Evolutionary conservation across 2,329 filamentous ascomycete genomes (phyloP), one percentile per base, ranked within the genome.

Genomic region (Ramularia endophylla): DNA sequence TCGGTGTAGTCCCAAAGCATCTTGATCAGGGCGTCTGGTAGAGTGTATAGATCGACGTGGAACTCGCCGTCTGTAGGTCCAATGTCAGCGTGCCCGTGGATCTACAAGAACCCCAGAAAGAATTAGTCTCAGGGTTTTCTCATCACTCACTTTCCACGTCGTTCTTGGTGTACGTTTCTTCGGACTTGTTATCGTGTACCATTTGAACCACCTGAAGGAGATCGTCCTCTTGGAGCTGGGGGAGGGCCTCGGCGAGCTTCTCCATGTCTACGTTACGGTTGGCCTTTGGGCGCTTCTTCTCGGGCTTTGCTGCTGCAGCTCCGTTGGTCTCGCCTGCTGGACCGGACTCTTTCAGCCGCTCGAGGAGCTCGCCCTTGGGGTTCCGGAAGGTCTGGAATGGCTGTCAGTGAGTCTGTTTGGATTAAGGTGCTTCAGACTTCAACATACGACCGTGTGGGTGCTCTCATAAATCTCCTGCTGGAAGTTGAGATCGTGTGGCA

Each of bases 1-100:
- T 59, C 56, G 30, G 78, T 78, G 62, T 92, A 94, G 47, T 95
- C 90, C 90, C 90, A 97, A 46, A 98, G 81, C 80, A 87, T 88
- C 66, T 92, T 94, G 62, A 92, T 84, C 27, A 97, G 75, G 19
- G 72, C 69, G 52, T 97, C 92, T 1, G 92, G 89, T 51, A 98
- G 80, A n/a, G 92, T 97, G 70, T 95, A 97, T 44, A 98, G 76
- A 61, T 98, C 92, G 55, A 98, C 90, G 47, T 95, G 92, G 70
- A 98, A 98, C 69, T 98, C 92, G 59, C 92, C 92, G 60, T 89
- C 88, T 86, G 58, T 36, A 11, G 15, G 29, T 20, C 33, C 22
- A 25, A 36, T 35, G 40, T 52, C 25, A 52, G 46, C 40, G 17
- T 29, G 4, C n/a, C 8, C 30, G 27, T 25, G n/a, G 9, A 39